These are phyloP conservation scores for Alnus rubra DNA, from an alignment of 306 rosid genomes.

Conservation along the genomic window DNA sequence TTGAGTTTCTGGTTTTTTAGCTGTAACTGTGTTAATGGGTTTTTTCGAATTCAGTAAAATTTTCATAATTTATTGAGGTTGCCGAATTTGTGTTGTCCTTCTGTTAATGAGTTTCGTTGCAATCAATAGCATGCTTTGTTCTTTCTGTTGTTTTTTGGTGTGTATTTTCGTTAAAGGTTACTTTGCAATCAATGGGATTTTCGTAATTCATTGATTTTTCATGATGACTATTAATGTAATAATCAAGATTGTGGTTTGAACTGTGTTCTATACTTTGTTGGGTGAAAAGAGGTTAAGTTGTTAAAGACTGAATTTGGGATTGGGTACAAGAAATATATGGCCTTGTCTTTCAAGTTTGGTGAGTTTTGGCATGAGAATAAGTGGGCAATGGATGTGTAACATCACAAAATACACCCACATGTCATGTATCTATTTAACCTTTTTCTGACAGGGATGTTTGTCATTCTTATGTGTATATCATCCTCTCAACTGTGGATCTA, in stretches of 20 bases:
- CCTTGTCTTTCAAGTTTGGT: not conserved
- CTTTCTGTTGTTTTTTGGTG: not conserved
- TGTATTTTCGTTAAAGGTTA: not conserved
- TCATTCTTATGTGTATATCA: not conserved
- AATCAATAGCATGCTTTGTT: not conserved
- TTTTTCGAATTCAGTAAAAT: not conserved
- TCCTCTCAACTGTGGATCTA: no score
- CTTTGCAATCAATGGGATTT: not conserved
- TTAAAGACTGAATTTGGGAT: slow-evolving; percentile 5
- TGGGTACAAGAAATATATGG: not conserved
- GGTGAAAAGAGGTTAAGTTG: not conserved
- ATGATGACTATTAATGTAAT: not conserved
- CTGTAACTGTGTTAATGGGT: slow-evolving; percentile 10
- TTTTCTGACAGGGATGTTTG: not conserved
- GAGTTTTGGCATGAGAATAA: not conserved
- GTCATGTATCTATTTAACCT: not conserved
- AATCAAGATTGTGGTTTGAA: not conserved
- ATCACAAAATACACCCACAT: not conserved
- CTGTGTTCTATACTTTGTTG: not conserved
- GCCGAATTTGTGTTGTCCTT: not conserved
- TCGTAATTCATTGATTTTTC: not conserved
- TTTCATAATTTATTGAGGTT: not conserved
- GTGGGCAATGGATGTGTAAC: not conserved
- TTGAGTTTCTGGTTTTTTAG: not conserved
- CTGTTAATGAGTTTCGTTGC: not conserved